Base-by-base conservation (phyloP, 768 basidiomycete species). In the Termitomyces eurrhizus region DNA sequence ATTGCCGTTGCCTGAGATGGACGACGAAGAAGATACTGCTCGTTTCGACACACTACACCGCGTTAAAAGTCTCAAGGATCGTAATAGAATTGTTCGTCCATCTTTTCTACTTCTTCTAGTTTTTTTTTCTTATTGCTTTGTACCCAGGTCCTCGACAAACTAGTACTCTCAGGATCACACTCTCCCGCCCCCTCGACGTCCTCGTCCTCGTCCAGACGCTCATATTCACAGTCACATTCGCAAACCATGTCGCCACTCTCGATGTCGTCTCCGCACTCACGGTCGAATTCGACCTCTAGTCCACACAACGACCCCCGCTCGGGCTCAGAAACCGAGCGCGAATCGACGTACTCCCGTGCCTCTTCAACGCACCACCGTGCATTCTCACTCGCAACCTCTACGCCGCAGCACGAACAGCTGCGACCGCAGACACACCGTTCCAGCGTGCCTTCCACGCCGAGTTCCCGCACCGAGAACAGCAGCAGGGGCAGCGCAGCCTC, bases 301-400 rank as follows among this genome's bases (percentile, higher is more conserved):
- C 24, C 52, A 4, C 37, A 53, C 52, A 52, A 59, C 44, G 64
- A 64, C 32, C 75, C 52, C 64, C 79, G 80, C 57, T 92, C 90
- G 7, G 91, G 91, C 36, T 92, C 90, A 2, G 92, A 92, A 71
- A 93, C 91, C 0, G 92, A 93, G 71, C 84, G 89, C 48, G 90
- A 92, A 72, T 81, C 78, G 42, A 69, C 63, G 7, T 61, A 52
- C 21, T 62, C 61, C 2, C 41, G 61, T 3, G 51, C 50, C 0
- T 56, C 60, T 1, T 41, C 52, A 3, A 11, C 52, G 4, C 24
- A 41, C 36, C 62, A 60, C 18, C 56, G 62, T 26, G 50, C 62
- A 2, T 21, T 60, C 14, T 62, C 62, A 2, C 57, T 60, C 24
- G 62, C 62, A 7, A 45, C 21, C 32, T 39, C 57, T n/a, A 18